Conservation (phyloP, 176 grass and related monocot genomes). For the Hyparrhenia diplandra region DNA sequence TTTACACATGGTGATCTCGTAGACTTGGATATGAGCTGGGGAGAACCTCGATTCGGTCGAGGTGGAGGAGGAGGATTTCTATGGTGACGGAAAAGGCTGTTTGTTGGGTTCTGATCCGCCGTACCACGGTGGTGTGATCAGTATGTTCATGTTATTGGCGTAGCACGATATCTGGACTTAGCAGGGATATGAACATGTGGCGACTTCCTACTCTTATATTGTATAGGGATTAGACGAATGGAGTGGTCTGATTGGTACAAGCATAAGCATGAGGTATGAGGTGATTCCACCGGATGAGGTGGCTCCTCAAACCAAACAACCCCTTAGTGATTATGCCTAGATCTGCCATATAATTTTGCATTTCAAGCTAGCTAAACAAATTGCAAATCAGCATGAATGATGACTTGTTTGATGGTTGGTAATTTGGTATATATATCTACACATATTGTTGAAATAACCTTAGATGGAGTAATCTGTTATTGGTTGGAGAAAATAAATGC, state of each 20-base stretch:
- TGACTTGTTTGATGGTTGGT: not conserved
- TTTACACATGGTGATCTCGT: too few relatives aligned
- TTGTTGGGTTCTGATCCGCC: constrained; percentile 1
- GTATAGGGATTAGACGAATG: not conserved
- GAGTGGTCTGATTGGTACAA: too few relatives aligned
- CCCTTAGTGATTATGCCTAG: not conserved
- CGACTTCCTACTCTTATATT: not conserved
- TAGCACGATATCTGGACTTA: not conserved
- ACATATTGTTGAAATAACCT: not conserved
- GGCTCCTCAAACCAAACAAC: not conserved
- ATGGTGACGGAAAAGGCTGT: not conserved
- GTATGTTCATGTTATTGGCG: not conserved
- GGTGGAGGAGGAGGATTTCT: not conserved
- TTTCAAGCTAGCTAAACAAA: not conserved
- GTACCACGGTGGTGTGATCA: not conserved
- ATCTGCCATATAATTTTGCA: not conserved
- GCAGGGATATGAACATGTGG: not conserved
- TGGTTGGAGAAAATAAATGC: not conserved
- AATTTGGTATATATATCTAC: not conserved
- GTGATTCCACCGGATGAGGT: not conserved
- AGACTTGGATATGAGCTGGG: constrained; percentile 33
- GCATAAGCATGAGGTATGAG: not conserved
- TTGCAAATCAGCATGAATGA: not conserved
- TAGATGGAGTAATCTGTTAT: not conserved
- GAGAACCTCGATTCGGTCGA: not conserved